These are phyloP conservation scores for Grigorovia humatica DNA, from an alignment of 805 yeast genomes.

Conservation along the genomic window DNA sequence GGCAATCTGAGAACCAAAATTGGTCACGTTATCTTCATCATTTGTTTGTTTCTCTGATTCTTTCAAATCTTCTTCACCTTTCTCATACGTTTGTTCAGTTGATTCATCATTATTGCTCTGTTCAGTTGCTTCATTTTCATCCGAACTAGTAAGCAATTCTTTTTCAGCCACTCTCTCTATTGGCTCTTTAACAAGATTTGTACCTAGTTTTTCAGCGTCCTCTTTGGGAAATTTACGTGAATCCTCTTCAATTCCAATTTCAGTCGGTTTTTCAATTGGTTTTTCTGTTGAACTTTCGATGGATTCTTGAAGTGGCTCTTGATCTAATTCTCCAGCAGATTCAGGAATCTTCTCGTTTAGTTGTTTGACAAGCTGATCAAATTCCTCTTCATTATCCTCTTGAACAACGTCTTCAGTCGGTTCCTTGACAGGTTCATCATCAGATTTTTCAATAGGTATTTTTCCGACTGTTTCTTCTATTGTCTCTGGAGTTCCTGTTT, in stretches of 20 bases:
- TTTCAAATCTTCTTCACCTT: background rate
- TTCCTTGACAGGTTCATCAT: background rate
- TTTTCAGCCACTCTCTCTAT: no score
- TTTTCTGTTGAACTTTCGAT: background rate
- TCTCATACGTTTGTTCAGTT: background rate
- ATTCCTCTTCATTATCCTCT: no score
- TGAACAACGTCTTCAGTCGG: no score
- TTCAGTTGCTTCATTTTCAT: background rate
- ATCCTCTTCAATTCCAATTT: background rate
- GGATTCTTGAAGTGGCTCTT: background rate
- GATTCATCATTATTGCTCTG: background rate
- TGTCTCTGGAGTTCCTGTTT: background rate
- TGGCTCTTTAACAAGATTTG: background rate
- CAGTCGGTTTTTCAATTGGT: no score
- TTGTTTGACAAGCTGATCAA: no score
- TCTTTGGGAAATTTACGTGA: background rate
- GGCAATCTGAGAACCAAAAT: slow-evolving; percentile 3
- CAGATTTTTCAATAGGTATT: background rate
- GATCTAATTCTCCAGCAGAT: background rate
- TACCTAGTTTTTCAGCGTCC: no score
- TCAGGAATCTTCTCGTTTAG: background rate
- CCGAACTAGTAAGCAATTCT: no score
- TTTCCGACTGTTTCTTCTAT: background rate
- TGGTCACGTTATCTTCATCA: background rate
- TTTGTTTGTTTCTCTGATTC: background rate